Percentiles rank a stretch among this genome's conserved stretches.
phyloP scores from a whole-genome alignment of 2,329 filamentous ascomycete species.

The Microcera coccophila region DNA sequence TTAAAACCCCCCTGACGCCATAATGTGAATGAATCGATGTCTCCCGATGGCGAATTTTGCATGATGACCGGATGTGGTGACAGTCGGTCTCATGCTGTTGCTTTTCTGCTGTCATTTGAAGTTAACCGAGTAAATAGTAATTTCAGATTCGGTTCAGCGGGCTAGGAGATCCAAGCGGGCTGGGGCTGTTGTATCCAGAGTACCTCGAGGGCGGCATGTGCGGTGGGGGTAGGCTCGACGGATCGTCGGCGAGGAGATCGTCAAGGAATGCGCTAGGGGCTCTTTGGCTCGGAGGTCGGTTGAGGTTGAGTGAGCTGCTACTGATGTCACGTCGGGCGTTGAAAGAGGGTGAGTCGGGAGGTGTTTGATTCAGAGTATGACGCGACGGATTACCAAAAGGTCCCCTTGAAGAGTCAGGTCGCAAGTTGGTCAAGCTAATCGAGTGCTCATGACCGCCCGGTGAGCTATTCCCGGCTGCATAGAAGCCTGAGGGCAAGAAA shows the following conservation, averaged over 20 bases:
- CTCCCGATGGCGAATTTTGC: no score
- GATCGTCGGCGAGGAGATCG: slow-evolving; percentile 78
- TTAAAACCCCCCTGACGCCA: slow-evolving; percentile 23
- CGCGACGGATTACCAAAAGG: slow-evolving; percentile 40
- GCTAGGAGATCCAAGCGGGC: slow-evolving; percentile 15
- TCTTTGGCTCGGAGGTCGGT: slow-evolving; percentile 59
- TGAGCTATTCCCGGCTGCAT: slow-evolving; percentile 63
- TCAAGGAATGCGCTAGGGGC: slow-evolving; percentile 88
- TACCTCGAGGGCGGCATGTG: slow-evolving; percentile 32
- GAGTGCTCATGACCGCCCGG: slow-evolving; percentile 47
- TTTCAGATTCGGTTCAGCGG: slow-evolving; percentile 26
- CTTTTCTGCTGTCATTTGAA: slow-evolving; percentile 9
- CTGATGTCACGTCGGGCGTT: slow-evolving; percentile 50
- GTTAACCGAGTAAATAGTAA: background rate
- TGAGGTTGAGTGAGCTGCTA: slow-evolving; percentile 61
- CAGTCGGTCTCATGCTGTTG: slow-evolving; percentile 10
- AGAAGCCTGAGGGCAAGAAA: slow-evolving; percentile 91
- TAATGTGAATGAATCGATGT: slow-evolving; percentile 16
- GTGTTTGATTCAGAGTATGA: slow-evolving; percentile 47
- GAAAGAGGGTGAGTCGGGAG: slow-evolving; percentile 62
- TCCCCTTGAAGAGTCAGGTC: slow-evolving; percentile 55
- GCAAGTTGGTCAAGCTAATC: slow-evolving; percentile 59
- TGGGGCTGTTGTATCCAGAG: slow-evolving; percentile 21
- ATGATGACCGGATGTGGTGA: slow-evolving; percentile 7
- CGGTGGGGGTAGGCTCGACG: slow-evolving; percentile 46